Evolutionary conservation across 192 early-diverging fungal species (phyloP), one percentile per base, ranked within the genome.

Genomic region (Phycomyces blakesleeanus): DNA sequence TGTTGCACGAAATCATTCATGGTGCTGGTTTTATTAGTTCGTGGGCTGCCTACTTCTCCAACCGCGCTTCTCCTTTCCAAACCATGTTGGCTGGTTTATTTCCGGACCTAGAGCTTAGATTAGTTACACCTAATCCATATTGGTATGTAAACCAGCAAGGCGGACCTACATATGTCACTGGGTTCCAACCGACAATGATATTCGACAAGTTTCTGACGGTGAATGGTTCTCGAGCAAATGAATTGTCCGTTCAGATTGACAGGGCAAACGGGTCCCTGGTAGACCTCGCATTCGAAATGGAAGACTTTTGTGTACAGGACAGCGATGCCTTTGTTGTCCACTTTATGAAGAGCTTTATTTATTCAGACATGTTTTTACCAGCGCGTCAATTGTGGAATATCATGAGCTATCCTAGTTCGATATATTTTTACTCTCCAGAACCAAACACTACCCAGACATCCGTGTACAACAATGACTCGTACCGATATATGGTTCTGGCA

Each of bases 151-250:
- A 61, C 21, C 44, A 52, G n/a, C 42, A 68, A 7, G 61, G 41
- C 0, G 73, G 73, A 0, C 59, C 68, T 1, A 51, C 56, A 4
- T 75, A 66, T 57, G 49, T 75, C 24, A 68, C 67, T 1, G 68
- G 73, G 0, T 75, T 75, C 47, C 67, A 66, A 41, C 73, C 67
- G 3, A 70, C 67, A 21, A 69, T 75, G 63, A 69, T 75, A 9
- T 75, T 75, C 57, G 73, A 75, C 18, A 75, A 75, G 44, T 70
- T 57, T 44, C 55, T 74, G 7, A 18, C 63, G 2, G 39, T 21
- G 15, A 26, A 47, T 14, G 41, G 27, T 6, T 55, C 53, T 4
- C 18, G 21, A n/a, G 5, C 20, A 27, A 57, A 50, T 6, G 44
- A 14, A 14, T 44, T 41, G 20, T 56, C 15, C 15, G 29, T 61